Conservation (phyloP, 2,329 filamentous ascomycete species). For the Sclerotinia subarctica region DNA sequence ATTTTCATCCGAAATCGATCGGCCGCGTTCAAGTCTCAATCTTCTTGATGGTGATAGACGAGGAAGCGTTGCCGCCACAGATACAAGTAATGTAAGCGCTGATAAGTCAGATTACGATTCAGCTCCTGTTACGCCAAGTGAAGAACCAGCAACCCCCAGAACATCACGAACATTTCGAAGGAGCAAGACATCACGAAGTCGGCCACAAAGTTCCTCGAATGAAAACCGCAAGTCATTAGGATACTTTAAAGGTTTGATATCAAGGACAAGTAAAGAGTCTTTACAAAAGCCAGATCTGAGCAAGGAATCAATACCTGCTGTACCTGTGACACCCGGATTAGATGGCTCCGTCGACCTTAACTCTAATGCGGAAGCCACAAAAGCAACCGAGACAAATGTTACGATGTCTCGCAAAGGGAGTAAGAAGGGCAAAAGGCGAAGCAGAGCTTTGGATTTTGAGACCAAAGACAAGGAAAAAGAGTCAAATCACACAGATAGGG, state of each 20-base stretch:
- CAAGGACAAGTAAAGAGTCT: constrained; percentile 36
- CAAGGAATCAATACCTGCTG: neutral
- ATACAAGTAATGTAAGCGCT: constrained; percentile 43
- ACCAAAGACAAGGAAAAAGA: constrained; percentile 32
- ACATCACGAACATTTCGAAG: constrained; percentile 56
- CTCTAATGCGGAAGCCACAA: constrained; percentile 8
- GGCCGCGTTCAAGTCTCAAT: constrained; percentile 47
- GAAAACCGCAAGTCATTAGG: constrained; percentile 57
- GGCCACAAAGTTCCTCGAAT: constrained; percentile 56
- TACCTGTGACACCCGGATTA: constrained; percentile 13
- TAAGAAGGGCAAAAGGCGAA: constrained; percentile 28
- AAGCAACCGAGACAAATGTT: neutral
- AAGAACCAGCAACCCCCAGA: constrained; percentile 54
- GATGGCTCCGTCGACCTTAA: constrained; percentile 22
- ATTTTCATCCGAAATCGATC: constrained; percentile 54
- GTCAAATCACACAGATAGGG: constrained; percentile 43
- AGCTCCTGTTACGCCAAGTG: constrained; percentile 46
- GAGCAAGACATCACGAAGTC: constrained; percentile 51
- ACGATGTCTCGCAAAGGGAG: constrained; percentile 12
- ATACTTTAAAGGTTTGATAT: constrained; percentile 46
- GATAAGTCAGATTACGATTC: constrained; percentile 40
- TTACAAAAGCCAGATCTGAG: constrained; percentile 26
- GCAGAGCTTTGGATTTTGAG: constrained; percentile 26
- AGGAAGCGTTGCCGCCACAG: constrained; percentile 50
- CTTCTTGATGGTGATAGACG: constrained; percentile 47